These are phyloP conservation scores for Trichoderma virens DNA, from an alignment of 495 filamentous ascomycete genomes.

Conservation along the genomic window DNA sequence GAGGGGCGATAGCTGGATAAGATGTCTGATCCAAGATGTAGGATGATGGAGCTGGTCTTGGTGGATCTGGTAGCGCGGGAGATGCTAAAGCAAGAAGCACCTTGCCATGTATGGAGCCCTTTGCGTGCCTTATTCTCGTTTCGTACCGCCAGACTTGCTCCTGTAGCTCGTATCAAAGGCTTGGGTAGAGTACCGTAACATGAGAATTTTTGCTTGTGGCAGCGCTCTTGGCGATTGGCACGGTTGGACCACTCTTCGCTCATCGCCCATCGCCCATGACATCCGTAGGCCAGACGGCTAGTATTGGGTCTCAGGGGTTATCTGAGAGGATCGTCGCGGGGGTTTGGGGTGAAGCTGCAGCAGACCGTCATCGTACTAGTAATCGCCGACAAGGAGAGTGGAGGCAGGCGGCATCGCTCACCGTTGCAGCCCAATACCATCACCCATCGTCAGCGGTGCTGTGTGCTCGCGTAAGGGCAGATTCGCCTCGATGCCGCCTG, in stretches of 20 bases:
- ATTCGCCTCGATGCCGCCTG: not conserved
- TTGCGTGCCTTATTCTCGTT: no score
- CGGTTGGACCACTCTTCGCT: no score
- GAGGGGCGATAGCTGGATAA: not conserved
- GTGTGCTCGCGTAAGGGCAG: not conserved
- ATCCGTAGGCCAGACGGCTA: not conserved
- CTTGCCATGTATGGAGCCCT: no score
- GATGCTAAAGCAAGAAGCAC: not conserved
- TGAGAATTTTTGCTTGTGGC: not conserved
- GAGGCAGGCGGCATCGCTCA: not conserved
- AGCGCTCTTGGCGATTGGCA: not conserved
- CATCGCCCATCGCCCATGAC: not conserved
- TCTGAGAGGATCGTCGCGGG: conserved; percentile 6
- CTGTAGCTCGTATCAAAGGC: not conserved
- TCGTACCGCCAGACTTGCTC: no score
- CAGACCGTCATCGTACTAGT: conserved; percentile 5
- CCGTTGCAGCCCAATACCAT: not conserved
- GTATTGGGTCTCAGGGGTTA: not conserved
- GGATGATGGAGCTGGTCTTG: not conserved
- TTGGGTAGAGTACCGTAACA: not conserved
- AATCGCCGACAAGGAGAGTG: not conserved
- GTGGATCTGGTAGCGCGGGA: not conserved
- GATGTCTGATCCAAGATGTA: not conserved
- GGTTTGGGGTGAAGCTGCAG: conserved; percentile 1
- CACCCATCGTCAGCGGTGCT: not conserved